Percentiles rank a stretch among this genome's conserved stretches.
Conservation (phyloP, 805 yeast species). For the Candida glaebosa region DNA sequence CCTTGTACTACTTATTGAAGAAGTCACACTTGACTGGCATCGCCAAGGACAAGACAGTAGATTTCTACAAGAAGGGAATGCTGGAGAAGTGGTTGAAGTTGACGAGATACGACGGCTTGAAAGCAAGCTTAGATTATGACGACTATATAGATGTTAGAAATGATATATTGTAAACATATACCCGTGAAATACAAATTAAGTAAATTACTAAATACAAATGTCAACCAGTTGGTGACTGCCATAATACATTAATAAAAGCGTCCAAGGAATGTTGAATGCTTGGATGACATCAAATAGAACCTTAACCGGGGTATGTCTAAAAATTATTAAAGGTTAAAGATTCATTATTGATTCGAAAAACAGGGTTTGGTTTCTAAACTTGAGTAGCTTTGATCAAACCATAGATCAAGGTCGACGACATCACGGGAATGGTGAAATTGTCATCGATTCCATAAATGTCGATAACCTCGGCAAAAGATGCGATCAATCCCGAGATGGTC, state of each 20-base stretch:
- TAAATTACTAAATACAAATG: neutral
- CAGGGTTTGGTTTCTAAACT: too few species aligned
- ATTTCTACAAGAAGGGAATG: conserved; percentile 27
- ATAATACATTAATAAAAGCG: neutral
- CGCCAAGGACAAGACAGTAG: conserved; percentile 12
- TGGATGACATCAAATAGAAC: neutral
- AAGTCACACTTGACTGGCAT: conserved; percentile 57
- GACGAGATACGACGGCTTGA: conserved; percentile 35
- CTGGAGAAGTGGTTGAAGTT: conserved; percentile 31
- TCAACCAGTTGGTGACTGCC: neutral
- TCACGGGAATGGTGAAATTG: conserved; percentile 88
- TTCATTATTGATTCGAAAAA: too few species aligned
- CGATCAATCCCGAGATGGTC: conserved; percentile 70
- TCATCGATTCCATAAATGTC: conserved; percentile 80
- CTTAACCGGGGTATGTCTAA: neutral
- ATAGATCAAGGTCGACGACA: conserved; percentile 67
- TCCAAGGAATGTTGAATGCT: neutral
- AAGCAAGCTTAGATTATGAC: conserved; percentile 21
- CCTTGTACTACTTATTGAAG: conserved; percentile 63
- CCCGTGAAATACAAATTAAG: too few species aligned
- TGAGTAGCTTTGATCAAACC: conserved; percentile 30
- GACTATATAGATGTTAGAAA: conserved; percentile 19
- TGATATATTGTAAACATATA: neutral
- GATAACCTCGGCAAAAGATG: conserved; percentile 83
- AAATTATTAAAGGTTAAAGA: neutral